A percentile compares a stretch with the other conserved stretches of the same genome.
Conservation (phyloP, 2,329 filamentous ascomycete genomes). For the Trichoderma asperellum region DNA sequence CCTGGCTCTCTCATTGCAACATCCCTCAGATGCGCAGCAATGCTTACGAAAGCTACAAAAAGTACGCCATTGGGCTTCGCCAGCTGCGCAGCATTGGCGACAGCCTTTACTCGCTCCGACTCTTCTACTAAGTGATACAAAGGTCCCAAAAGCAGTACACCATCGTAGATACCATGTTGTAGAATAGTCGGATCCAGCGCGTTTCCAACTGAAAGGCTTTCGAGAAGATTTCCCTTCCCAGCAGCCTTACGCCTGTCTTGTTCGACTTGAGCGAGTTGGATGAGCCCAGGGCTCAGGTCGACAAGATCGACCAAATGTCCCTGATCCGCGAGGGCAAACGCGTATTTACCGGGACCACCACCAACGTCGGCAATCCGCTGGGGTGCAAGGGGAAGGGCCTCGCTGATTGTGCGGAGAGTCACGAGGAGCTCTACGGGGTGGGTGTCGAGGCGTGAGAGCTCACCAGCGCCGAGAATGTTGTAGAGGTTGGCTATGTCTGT, state of each 20-base stretch:
- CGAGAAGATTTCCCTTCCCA: not conserved
- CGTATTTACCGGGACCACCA: conserved; percentile 6
- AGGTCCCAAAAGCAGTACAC: not conserved
- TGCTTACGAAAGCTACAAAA: not conserved
- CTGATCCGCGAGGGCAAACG: conserved; percentile 1
- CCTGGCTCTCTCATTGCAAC: not conserved
- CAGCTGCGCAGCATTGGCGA: conserved; percentile 1
- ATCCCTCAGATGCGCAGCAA: not conserved
- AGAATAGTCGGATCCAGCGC: not conserved
- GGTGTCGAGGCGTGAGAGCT: not conserved
- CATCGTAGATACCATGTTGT: not conserved
- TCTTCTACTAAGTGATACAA: conserved; percentile 1
- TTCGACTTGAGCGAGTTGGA: not conserved
- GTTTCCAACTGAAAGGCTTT: not conserved
- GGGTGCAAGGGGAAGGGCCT: not conserved
- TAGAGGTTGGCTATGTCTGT: not conserved
- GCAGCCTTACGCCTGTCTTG: not conserved
- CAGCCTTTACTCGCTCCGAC: conserved; percentile 5
- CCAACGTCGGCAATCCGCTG: conserved; percentile 7
- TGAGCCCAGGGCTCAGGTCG: not conserved
- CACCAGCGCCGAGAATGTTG: not conserved
- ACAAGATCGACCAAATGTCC: not conserved
- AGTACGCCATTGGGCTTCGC: not conserved
- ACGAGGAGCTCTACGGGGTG: not conserved
- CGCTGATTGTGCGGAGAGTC: not conserved